phyloP scores from a whole-genome alignment of 148 eudicot genomes.

The Rhododendron ovatum region DNA sequence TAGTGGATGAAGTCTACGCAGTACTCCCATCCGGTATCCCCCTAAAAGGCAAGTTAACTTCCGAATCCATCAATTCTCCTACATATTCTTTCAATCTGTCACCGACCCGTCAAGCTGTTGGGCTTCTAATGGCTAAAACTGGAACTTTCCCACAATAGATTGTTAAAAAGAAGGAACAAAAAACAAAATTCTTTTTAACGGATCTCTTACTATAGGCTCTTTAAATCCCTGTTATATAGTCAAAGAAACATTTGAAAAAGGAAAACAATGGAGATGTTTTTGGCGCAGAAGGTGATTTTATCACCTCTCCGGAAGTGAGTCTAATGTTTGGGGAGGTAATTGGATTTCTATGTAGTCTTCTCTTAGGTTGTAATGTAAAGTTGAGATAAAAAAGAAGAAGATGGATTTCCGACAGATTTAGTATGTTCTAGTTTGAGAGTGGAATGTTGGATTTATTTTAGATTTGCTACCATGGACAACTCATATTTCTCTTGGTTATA shows the following conservation, averaged over 20 bases:
- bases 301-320: conserved; percentile 99
- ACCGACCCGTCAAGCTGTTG: no score
- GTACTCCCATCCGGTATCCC: no score
- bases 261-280: conserved; percentile 53
- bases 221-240: neutral
- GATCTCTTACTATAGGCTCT: neutral
- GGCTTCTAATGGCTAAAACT: no score
- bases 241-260: neutral
- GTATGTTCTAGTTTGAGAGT: neutral
- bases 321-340: conserved; percentile 99
- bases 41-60: no score
- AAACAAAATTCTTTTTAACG: neutral
- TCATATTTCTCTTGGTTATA: neutral
- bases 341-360: neutral
- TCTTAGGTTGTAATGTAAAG: neutral
- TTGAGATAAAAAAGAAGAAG: neutral
- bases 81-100: no score
- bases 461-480: neutral
- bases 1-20: no score
- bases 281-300: conserved; percentile 93
- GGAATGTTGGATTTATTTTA: neutral
- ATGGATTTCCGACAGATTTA: neutral
- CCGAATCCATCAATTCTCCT: no score
- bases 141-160: no score
- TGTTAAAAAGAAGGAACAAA: no score